Conservation (phyloP, 768 basidiomycete genomes). For the Termitomyces bulborhizus region DNA sequence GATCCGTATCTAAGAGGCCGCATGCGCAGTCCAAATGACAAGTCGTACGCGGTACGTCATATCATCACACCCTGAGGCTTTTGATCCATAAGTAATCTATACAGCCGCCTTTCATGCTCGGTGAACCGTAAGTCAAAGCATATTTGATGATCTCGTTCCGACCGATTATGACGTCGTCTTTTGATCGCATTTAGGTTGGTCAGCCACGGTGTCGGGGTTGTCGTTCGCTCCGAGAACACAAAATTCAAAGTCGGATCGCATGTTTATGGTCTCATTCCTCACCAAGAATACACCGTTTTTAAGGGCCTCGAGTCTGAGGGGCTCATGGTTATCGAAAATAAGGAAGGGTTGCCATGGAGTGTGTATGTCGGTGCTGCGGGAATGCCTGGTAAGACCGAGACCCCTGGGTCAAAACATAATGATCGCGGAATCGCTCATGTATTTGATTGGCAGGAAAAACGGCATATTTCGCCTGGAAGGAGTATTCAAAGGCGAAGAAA, state of each 20-base stretch:
- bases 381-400: conserved; percentile 39
- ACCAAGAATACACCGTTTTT: conserved; percentile 33
- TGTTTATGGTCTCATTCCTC: conserved; percentile 27
- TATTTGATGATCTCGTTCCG: background rate
- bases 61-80: too few relatives aligned
- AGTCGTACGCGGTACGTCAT: conserved; percentile 21
- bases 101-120: conserved; percentile 23
- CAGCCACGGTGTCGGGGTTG: conserved; percentile 34
- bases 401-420: background rate
- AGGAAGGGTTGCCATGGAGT: conserved; percentile 41
- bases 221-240: conserved; percentile 34
- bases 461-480: conserved; percentile 34
- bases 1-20: conserved; percentile 35
- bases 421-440: background rate
- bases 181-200: conserved; percentile 15
- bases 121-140: conserved; percentile 27
- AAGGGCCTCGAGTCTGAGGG: conserved; percentile 14
- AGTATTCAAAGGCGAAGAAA: conserved; percentile 32
- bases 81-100: too few relatives aligned
- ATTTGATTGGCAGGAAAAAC: conserved; percentile 24
- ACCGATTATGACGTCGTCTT: background rate
- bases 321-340: conserved; percentile 29
- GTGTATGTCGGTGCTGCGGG: conserved; percentile 45
- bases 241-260: conserved; percentile 32
- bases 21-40: conserved; percentile 27